phyloP scores from a whole-genome alignment of 176 grass and related monocot genomes.

The Bromus sterilis region DNA sequence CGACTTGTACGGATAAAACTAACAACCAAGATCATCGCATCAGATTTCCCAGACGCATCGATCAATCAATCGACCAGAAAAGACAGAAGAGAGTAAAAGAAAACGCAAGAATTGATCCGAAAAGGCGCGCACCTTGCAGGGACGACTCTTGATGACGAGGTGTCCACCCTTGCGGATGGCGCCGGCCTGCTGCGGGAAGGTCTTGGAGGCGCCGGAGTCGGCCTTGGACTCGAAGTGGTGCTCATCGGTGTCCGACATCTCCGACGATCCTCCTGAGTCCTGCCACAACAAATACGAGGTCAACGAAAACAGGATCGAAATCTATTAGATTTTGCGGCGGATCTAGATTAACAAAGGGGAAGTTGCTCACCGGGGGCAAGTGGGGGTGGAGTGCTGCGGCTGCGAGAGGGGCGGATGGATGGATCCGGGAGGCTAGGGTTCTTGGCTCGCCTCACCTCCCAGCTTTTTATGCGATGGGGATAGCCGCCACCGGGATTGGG shows the following conservation, averaged over 20 bases:
- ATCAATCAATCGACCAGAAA: background rate
- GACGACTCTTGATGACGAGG: slow-evolving; percentile 44
- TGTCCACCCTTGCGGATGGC: slow-evolving; percentile 38
- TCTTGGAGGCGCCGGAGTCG: slow-evolving; percentile 54
- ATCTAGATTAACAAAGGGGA: background rate
- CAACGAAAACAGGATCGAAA: background rate
- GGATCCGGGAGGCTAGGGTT: slow-evolving; percentile 3
- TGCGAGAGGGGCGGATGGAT: background rate
- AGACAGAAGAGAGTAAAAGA: background rate
- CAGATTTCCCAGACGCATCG: background rate
- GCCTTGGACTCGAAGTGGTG: slow-evolving; percentile 53
- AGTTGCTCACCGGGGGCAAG: background rate
- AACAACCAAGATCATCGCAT: background rate
- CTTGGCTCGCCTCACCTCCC: background rate
- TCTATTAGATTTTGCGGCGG: background rate
- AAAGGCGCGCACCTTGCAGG: slow-evolving; percentile 26
- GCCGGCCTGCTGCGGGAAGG: slow-evolving; percentile 51
- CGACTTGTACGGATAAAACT: background rate
- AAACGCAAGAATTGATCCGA: background rate
- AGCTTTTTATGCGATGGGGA: slow-evolving; percentile 14
- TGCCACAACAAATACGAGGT: background rate
- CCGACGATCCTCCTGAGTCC: background rate
- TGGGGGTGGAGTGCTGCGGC: background rate
- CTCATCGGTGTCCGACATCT: slow-evolving; percentile 46
- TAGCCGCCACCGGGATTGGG: slow-evolving; percentile 6